Base-by-base conservation (phyloP, 306 rosid species). In the Acacia crassicarpa region DNA sequence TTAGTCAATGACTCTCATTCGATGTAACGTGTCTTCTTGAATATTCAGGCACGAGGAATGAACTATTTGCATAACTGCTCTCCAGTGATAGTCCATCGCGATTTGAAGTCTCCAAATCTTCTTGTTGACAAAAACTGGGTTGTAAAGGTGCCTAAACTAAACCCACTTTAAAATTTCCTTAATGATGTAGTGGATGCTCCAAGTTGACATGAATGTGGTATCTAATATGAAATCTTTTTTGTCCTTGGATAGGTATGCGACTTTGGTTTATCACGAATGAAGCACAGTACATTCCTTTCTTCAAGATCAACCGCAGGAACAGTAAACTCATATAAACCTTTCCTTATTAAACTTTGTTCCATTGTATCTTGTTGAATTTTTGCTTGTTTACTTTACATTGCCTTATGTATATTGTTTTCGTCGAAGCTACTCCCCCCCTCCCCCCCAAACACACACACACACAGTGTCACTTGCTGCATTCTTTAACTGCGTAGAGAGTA, bases 291-390 rank as follows among this genome's bases (percentile, higher is more conserved):
- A 54, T 96, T 92, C 87, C 98, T 96, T 75, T 96, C 99, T 84
- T 93, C 99, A 56, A 92, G 97, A 86, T 96, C 99, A 68, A 91
- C 99, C 16, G 98, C 99, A 19, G 99, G 99, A 84, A 96, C 99
- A 48, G 99, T 96, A 90, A 88, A 94, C 80, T 71, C 73, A 84
- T 76, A 30, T 70, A 61, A 82, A 67, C 44, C 72, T 84, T 48
- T 83, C 78, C 86, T 68, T 43, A 5, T 4, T 53, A 14, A 38
- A 67, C 16, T 67, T 45, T 43, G 58, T 65, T 30, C 46, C 41
- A 38, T 54, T 45, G 20, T 54, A 65, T 30, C 53, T 77, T 72
- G 66, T 33, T 45, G n/a, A 23, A 20, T 58, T 22, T 5, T 35
- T 54, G 72, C 70, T 65, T 30, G 41, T 62, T 23, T 27, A 27